Percentiles rank a stretch among this genome's conserved stretches.
Conservation (phyloP, 1,139 yeast genomes). For the Suhomyces kunorum region DNA sequence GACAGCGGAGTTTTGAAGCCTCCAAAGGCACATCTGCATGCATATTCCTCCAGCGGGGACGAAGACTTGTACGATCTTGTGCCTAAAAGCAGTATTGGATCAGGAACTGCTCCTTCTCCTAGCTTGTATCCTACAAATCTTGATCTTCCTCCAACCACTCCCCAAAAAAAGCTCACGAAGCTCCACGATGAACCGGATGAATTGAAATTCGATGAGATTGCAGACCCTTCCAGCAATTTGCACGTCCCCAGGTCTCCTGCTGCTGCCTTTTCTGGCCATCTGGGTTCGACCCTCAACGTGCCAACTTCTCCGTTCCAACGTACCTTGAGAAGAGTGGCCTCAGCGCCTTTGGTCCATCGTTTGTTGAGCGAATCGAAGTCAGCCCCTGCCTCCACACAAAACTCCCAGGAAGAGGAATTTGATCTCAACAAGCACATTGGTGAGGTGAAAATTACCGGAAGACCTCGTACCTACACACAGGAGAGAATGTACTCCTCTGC, state of each 20-base stretch:
- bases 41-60: slow-evolving; percentile 16
- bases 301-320: slow-evolving; percentile 41
- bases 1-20: slow-evolving; percentile 25
- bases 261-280: background rate
- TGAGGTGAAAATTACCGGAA: slow-evolving; percentile 44
- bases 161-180: slow-evolving; percentile 7
- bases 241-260: slow-evolving; percentile 6
- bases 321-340: slow-evolving; percentile 72
- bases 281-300: background rate
- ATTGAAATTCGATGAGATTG: slow-evolving; percentile 1
- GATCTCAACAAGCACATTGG: slow-evolving; percentile 56
- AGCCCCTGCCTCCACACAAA: slow-evolving; percentile 7
- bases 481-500: slow-evolving; percentile 70
- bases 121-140: background rate
- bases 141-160: slow-evolving; percentile 11
- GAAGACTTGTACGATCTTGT: slow-evolving; percentile 13
- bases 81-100: slow-evolving; percentile 2
- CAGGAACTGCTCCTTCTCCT: slow-evolving; percentile 10
- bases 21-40: slow-evolving; percentile 23
- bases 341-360: slow-evolving; percentile 67
- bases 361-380: slow-evolving; percentile 29
- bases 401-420: slow-evolving; percentile 27
- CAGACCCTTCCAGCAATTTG: background rate
- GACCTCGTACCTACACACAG: slow-evolving; percentile 55
- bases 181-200: slow-evolving; percentile 3